Percentiles rank a stretch among this genome's conserved stretches.
phyloP scores from a whole-genome alignment of 371 early-diverging fungal genomes.

The Fennellomyces sp. region DNA sequence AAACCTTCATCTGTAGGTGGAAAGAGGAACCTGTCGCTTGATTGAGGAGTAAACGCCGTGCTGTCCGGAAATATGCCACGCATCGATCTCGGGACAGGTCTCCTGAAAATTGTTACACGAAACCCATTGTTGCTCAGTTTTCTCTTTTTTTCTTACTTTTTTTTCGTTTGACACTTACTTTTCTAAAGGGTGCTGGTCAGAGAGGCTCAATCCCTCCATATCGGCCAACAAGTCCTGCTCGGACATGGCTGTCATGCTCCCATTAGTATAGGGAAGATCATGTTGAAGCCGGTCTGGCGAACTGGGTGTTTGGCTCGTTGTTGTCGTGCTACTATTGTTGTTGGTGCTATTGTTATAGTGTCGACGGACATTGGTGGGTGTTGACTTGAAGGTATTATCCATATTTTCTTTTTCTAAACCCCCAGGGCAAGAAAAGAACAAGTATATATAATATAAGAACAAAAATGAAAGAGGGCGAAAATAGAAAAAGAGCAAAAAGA shows the following conservation, averaged over 20 bases:
- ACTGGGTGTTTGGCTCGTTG: not conserved
- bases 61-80: conserved; percentile 39
- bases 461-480: not conserved
- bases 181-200: not conserved
- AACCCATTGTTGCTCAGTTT: conserved; percentile 12
- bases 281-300: not conserved
- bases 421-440: not conserved
- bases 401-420: not conserved
- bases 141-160: not conserved
- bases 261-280: not conserved
- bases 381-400: not conserved
- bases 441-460: not conserved
- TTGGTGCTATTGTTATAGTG: not conserved
- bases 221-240: not conserved
- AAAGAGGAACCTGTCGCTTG: conserved; percentile 30
- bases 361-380: not conserved
- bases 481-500: not conserved
- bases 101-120: conserved; percentile 19
- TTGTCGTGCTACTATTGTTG: not conserved
- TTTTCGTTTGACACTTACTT: not conserved
- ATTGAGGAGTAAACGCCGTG: conserved; percentile 39
- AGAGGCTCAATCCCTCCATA: conserved; percentile 1
- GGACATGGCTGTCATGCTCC: not conserved
- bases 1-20: conserved; percentile 11
- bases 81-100: conserved; percentile 29